Conservation (phyloP, 345 rosid genomes). For the Acer saccharum region DNA sequence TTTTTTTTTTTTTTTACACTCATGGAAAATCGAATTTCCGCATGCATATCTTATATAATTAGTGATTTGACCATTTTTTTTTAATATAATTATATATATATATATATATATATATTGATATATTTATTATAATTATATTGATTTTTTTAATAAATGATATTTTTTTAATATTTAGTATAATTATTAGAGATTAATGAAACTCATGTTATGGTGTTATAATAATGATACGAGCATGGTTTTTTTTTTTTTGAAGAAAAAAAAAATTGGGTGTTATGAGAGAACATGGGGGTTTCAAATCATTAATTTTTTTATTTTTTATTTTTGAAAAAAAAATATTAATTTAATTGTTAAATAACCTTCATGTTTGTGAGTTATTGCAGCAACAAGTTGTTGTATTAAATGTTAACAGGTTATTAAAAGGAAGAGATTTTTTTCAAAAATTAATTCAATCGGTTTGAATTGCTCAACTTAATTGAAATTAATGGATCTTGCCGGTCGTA, state of each 20-base stretch:
- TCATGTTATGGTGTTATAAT: no score
- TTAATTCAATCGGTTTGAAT: neutral
- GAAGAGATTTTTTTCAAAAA: neutral
- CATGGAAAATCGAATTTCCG: slow-evolving; percentile 14
- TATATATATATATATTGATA: no score
- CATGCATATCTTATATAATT: neutral
- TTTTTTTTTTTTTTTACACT: no score
- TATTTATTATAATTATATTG: neutral
- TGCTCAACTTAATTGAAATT: neutral
- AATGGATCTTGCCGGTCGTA: neutral
- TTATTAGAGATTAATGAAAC: neutral
- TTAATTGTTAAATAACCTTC: neutral
- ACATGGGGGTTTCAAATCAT: no score
- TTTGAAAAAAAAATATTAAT: no score
- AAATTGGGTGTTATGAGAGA: no score
- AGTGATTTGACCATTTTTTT: neutral
- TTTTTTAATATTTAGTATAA: neutral
- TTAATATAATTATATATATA: neutral
- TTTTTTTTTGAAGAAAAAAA: no score
- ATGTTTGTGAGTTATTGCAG: neutral
- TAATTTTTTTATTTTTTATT: no score
- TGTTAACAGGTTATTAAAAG: neutral
- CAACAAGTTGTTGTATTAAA: neutral
- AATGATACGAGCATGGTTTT: no score
- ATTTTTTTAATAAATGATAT: no score